These are phyloP conservation scores for Colletotrichum sp. DNA, from an alignment of 2,329 filamentous ascomycete species.

Conservation along the genomic window DNA sequence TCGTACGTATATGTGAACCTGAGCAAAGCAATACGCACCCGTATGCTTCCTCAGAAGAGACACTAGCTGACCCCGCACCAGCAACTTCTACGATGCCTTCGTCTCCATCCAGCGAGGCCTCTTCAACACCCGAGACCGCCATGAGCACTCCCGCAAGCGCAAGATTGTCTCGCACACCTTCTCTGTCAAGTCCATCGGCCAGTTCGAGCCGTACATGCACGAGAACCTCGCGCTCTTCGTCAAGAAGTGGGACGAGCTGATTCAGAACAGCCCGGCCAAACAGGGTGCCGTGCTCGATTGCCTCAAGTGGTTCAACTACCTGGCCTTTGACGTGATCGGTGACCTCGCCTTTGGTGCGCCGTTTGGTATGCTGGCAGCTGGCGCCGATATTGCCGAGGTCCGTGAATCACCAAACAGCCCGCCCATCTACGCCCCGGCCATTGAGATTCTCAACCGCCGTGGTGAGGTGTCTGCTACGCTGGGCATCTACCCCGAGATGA, in stretches of 20 bases:
- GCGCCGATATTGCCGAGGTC: slow-evolving; percentile 22
- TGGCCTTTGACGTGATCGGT: slow-evolving; percentile 26
- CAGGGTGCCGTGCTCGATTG: slow-evolving; percentile 66
- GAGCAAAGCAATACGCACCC: neutral
- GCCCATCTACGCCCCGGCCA: slow-evolving; percentile 76
- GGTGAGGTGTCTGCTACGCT: slow-evolving; percentile 86
- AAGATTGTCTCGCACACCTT: slow-evolving; percentile 91
- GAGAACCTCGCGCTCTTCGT: slow-evolving; percentile 78
- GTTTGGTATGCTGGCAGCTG: slow-evolving; percentile 22
- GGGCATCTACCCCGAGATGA: slow-evolving; percentile 75
- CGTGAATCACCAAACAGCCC: slow-evolving; percentile 58
- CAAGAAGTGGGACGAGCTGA: slow-evolving; percentile 72
- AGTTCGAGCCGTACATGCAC: slow-evolving; percentile 91
- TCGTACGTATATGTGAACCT: slow-evolving; percentile 48
- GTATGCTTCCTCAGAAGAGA: neutral
- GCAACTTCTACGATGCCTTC: slow-evolving; percentile 90
- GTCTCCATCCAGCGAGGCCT: slow-evolving; percentile 85
- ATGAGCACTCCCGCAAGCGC: slow-evolving; percentile 85
- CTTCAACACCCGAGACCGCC: slow-evolving; percentile 86
- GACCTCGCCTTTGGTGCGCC: slow-evolving; percentile 26
- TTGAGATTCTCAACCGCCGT: slow-evolving; percentile 86
- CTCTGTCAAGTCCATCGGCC: slow-evolving; percentile 77
- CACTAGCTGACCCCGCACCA: slow-evolving; percentile 33
- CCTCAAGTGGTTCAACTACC: slow-evolving; percentile 41
- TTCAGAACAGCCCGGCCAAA: slow-evolving; percentile 31